Percentiles rank a stretch among this genome's conserved stretches.
Evolutionary conservation across 345 rosid genomes (phyloP).

Genomic region (Iberis pinnata): DNA sequence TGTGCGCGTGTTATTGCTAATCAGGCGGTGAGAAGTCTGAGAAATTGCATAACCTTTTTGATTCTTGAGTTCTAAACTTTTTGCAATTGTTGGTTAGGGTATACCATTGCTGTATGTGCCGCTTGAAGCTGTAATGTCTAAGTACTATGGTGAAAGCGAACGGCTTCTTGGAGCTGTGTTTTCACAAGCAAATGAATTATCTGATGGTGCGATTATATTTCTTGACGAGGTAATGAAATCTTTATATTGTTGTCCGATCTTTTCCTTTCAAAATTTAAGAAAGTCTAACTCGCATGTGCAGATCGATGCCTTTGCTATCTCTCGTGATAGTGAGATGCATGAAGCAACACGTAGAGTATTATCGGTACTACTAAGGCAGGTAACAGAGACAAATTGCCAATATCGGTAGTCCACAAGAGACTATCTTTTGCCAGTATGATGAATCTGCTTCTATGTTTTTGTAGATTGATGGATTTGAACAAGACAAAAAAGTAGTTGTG

Average conservation of each 20-base stretch:
- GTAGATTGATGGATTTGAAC: conserved; percentile 98
- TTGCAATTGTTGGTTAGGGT: conserved; percentile 43
- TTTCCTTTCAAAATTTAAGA: background rate
- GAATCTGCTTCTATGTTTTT: conserved; percentile 8
- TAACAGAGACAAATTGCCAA: conserved; percentile 17
- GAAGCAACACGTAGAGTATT: conserved; percentile 91
- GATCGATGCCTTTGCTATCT: conserved; percentile 89
- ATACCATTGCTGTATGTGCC: conserved; percentile 87
- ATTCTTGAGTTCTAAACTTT: background rate
- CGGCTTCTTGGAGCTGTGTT: conserved; percentile 75
- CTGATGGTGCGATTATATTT: conserved; percentile 75
- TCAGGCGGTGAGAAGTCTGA: conserved; percentile 62
- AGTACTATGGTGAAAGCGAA: conserved; percentile 93
- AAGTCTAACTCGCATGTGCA: conserved; percentile 18
- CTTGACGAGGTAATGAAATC: conserved; percentile 71
- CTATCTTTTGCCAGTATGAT: background rate
- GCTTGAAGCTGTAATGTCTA: conserved; percentile 76
- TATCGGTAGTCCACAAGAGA: background rate
- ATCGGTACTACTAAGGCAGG: conserved; percentile 89
- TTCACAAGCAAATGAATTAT: conserved; percentile 77
- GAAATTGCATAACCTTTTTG: background rate
- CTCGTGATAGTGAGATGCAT: conserved; percentile 82
- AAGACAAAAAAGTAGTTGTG: conserved; percentile 76
- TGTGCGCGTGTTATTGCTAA: conserved; percentile 87
- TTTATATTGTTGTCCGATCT: background rate